phyloP scores from a whole-genome alignment of 805 yeast genomes.

The Lipomyces yamanashiensis region DNA sequence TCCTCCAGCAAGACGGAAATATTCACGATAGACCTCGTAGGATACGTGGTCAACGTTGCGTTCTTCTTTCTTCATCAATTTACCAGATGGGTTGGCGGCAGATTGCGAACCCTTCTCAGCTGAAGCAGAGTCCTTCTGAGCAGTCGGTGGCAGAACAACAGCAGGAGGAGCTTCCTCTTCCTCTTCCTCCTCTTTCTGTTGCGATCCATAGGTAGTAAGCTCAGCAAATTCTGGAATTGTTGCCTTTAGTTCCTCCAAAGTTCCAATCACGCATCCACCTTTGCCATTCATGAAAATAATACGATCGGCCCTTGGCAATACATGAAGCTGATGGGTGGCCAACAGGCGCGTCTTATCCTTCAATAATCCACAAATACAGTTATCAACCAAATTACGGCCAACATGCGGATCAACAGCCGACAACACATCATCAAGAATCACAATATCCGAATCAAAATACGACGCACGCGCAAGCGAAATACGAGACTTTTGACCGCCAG shows the following conservation, averaged over 20 bases:
- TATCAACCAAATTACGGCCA: slow-evolving; percentile 72
- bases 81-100: slow-evolving; percentile 36
- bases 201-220: slow-evolving; percentile 41
- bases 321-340: slow-evolving; percentile 82
- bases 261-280: slow-evolving; percentile 61
- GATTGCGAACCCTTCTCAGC: slow-evolving; percentile 24
- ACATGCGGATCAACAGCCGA: slow-evolving; percentile 90
- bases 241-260: slow-evolving; percentile 56
- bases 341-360: slow-evolving; percentile 66
- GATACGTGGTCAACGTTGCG: slow-evolving; percentile 10
- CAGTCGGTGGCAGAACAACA: neutral
- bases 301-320: slow-evolving; percentile 70
- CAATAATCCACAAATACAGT: slow-evolving; percentile 67
- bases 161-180: slow-evolving; percentile 16
- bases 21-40: slow-evolving; percentile 14
- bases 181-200: slow-evolving; percentile 30
- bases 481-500: slow-evolving; percentile 92
- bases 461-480: slow-evolving; percentile 82
- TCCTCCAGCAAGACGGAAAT: slow-evolving; percentile 47
- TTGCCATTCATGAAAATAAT: slow-evolving; percentile 68
- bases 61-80: slow-evolving; percentile 40
- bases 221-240: slow-evolving; percentile 52
- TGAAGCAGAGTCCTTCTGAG: slow-evolving; percentile 15
- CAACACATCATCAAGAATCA: slow-evolving; percentile 78
- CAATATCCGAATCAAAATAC: slow-evolving; percentile 66